Conservation (phyloP, 2,329 filamentous ascomycete species). For the Monilinia laxa region DNA sequence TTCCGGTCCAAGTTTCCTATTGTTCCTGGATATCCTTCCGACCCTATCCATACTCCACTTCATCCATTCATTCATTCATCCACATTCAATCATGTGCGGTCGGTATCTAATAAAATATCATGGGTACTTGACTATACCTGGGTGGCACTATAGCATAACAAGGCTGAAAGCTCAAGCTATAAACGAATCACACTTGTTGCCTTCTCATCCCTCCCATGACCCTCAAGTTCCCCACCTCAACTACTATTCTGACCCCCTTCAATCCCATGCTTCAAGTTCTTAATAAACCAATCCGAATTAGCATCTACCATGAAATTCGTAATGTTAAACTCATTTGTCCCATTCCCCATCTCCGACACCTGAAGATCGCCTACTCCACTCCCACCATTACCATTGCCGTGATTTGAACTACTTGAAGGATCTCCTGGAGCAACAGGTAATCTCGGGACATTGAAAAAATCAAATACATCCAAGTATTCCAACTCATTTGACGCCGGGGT, state of each 20-base stretch:
- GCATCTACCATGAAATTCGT: conserved; percentile 76
- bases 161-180: background rate
- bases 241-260: conserved; percentile 15
- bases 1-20: too few relatives aligned
- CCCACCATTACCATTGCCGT: conserved; percentile 26
- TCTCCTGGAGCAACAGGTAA: conserved; percentile 51
- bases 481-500: conserved; percentile 78
- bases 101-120: background rate
- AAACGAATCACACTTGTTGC: background rate
- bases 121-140: background rate
- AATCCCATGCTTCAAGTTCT: conserved; percentile 42
- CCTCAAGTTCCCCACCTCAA: conserved; percentile 1
- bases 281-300: conserved; percentile 73
- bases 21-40: background rate
- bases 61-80: background rate
- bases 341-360: conserved; percentile 38
- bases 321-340: conserved; percentile 66
- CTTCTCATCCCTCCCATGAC: background rate
- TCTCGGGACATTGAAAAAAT: conserved; percentile 89
- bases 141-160: background rate
- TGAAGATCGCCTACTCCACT: conserved; percentile 37
- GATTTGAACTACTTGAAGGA: conserved; percentile 1
- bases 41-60: background rate
- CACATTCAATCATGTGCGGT: background rate
- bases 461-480: conserved; percentile 89